Percentiles rank a stretch among this genome's conserved stretches.
These are phyloP conservation scores for Hansfordia pulvinata DNA, from an alignment of 2,329 filamentous ascomycete species.

Conservation along the genomic window DNA sequence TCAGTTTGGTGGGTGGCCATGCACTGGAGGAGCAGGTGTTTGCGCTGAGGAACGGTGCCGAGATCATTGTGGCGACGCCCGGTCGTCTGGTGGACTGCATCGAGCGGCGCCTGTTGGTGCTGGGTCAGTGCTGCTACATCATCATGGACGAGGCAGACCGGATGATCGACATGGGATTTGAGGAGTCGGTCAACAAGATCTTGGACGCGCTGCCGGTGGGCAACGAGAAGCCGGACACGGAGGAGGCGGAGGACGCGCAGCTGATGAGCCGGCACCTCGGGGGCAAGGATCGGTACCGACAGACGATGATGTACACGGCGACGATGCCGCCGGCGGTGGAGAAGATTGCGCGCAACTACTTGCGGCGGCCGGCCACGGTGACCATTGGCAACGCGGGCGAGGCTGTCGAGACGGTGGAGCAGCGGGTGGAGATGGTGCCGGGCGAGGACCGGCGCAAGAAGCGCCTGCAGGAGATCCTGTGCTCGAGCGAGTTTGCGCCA, in stretches of 20 bases:
- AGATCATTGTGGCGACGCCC: constrained; percentile 97
- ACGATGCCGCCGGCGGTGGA: constrained; percentile 93
- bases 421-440: constrained; percentile 80
- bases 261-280: constrained; percentile 75
- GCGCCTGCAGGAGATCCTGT: constrained; percentile 80
- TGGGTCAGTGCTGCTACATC: constrained; percentile 94
- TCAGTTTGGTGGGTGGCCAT: constrained; percentile 96
- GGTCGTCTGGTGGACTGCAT: constrained; percentile 96
- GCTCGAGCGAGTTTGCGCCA: constrained; percentile 63
- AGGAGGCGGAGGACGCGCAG: constrained; percentile 73
- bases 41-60: constrained; percentile 79
- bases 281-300: constrained; percentile 68
- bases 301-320: constrained; percentile 99
- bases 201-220: constrained; percentile 82
- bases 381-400: constrained; percentile 91
- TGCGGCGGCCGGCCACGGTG: constrained; percentile 82
- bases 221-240: constrained; percentile 91
- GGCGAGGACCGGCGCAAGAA: constrained; percentile 97
- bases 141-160: constrained; percentile 99
- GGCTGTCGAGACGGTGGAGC: constrained; percentile 94
- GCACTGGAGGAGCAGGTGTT: constrained; percentile 88
- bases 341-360: constrained; percentile 92
- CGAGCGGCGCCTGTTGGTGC: constrained; percentile 78
- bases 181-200: constrained; percentile 95
- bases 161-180: constrained; percentile 97